Evolutionary conservation across 208 protist genomes (phyloP).

Genomic region (Borovskyia barvae): DNA sequence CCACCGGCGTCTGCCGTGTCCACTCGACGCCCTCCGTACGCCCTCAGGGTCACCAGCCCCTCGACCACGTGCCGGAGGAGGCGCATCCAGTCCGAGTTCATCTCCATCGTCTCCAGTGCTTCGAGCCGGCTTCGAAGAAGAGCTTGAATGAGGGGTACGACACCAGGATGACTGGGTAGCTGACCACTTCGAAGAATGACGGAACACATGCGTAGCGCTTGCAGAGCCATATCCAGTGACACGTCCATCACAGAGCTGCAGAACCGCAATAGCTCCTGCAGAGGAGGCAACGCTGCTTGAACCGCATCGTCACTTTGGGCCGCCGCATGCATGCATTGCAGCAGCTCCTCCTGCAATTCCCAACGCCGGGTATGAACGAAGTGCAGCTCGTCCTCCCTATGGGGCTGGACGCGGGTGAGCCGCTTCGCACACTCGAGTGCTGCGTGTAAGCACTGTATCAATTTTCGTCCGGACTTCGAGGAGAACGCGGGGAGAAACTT

Average conservation of each 20-base stretch:
- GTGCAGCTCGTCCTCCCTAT: neutral
- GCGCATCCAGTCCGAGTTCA: constrained; percentile 83
- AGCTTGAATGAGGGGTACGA: constrained; percentile 16
- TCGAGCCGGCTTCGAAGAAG: constrained; percentile 40
- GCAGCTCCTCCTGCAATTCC: constrained; percentile 77
- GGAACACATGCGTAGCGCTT: constrained; percentile 64
- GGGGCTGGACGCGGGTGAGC: neutral
- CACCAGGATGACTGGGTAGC: constrained; percentile 6
- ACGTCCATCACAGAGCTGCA: constrained; percentile 54
- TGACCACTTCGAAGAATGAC: constrained; percentile 35
- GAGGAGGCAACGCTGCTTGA: constrained; percentile 36
- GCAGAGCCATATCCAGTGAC: constrained; percentile 66
- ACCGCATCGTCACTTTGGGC: constrained; percentile 23
- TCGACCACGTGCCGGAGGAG: constrained; percentile 65
- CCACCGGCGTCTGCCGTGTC: neutral
- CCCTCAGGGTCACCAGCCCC: constrained; percentile 52
- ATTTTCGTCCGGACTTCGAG: constrained; percentile 5
- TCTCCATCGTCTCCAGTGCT: constrained; percentile 35
- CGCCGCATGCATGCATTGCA: constrained; percentile 64
- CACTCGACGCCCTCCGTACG: constrained; percentile 15
- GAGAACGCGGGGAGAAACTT: constrained; percentile 36
- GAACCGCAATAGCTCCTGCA: constrained; percentile 60
- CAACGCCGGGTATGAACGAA: constrained; percentile 42
- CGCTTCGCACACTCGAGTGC: neutral
- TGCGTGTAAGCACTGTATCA: constrained; percentile 13